These are phyloP conservation scores for Penicillium frequentans DNA, from an alignment of 2,329 filamentous ascomycete genomes.

Conservation along the genomic window DNA sequence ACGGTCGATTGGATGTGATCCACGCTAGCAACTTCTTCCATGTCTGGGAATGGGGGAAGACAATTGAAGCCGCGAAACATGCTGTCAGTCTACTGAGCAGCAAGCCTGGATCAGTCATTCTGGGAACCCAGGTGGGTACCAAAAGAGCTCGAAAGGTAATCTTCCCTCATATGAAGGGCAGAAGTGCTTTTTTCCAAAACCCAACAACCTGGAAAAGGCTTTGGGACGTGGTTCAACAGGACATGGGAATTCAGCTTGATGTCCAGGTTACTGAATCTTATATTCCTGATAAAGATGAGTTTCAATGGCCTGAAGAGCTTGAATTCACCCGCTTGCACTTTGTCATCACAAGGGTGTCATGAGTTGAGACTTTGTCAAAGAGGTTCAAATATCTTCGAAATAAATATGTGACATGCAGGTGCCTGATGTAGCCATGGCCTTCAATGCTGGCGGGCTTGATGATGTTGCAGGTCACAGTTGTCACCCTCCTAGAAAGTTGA, in stretches of 20 bases:
- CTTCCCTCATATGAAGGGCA: background rate
- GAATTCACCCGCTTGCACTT: background rate
- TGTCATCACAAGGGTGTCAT: no score
- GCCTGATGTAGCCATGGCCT: no score
- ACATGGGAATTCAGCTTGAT: background rate
- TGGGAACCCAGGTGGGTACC: background rate
- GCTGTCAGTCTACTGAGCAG: background rate
- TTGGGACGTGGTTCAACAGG: background rate
- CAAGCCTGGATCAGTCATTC: background rate
- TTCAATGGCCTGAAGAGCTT: background rate
- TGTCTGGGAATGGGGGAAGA: background rate
- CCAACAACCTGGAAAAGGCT: background rate
- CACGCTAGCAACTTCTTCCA: constrained; percentile 4
- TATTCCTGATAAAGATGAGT: background rate
- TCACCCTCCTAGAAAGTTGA: no score
- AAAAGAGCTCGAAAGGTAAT: background rate
- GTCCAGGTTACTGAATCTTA: background rate
- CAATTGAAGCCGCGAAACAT: background rate
- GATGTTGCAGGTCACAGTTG: no score
- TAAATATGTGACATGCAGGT: no score
- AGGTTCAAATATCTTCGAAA: no score
- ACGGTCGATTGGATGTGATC: background rate
- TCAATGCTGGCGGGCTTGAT: no score
- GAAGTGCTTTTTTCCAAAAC: background rate
- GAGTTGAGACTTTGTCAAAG: no score